A percentile compares a stretch with the other conserved stretches of the same genome.
Evolutionary conservation across 257 asterid species (phyloP).

Genomic region (Parsonsia alboflavescens): DNA sequence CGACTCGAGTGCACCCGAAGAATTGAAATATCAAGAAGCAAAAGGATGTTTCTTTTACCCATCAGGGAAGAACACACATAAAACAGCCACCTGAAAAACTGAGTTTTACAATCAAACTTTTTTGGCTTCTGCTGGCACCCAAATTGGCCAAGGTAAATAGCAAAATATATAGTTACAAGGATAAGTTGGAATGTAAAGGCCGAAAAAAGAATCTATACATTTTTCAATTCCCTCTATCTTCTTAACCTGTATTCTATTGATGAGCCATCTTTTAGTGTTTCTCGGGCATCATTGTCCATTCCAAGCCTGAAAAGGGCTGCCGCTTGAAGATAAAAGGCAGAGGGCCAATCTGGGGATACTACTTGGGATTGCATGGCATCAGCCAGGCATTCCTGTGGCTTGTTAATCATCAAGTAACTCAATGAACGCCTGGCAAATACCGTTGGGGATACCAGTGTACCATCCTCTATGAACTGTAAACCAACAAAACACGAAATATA

Average conservation of each 20-base stretch:
- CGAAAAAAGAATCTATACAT: constrained; percentile 12
- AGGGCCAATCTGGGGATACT: constrained; percentile 42
- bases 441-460: constrained; percentile 38
- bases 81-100: background rate
- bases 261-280: constrained; percentile 40
- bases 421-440: constrained; percentile 41
- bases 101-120: background rate
- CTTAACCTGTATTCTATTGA: constrained; percentile 27
- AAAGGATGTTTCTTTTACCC: background rate
- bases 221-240: constrained; percentile 13
- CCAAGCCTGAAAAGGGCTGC: constrained; percentile 42
- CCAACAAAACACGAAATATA: background rate
- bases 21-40: background rate
- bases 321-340: constrained; percentile 44
- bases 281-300: constrained; percentile 42
- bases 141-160: background rate
- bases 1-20: too few relatives aligned
- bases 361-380: constrained; percentile 55
- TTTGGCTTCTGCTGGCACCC: background rate
- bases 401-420: constrained; percentile 35
- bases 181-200: background rate
- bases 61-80: background rate
- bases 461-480: constrained; percentile 39
- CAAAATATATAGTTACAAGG: constrained; percentile 10
- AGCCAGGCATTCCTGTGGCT: constrained; percentile 43